These are phyloP conservation scores for Hyaloperonospora arabidopsidis DNA, from an alignment of 352 stramenopile genomes.

Conservation along the genomic window DNA sequence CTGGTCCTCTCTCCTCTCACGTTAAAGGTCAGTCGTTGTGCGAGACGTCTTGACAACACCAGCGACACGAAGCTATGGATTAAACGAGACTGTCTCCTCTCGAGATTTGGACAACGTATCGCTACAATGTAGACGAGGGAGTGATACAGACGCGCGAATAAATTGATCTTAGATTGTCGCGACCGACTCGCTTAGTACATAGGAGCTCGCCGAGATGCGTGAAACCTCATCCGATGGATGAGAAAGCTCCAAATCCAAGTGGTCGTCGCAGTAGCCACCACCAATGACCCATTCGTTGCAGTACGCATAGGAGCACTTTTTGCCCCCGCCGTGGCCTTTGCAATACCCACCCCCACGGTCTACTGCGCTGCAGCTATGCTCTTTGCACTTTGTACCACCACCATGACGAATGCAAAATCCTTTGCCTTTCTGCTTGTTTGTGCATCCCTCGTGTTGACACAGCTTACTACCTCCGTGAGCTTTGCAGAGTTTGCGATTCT, in stretches of 20 bases:
- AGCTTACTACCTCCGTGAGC: constrained; percentile 68
- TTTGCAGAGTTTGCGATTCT: constrained; percentile 81
- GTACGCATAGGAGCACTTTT: constrained; percentile 58
- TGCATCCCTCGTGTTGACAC: constrained; percentile 64
- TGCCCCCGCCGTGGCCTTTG: constrained; percentile 77
- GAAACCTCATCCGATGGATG: constrained; percentile 50
- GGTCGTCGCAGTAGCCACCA: constrained; percentile 61
- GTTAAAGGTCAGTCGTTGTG: too few species aligned
- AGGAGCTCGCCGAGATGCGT: constrained; percentile 44
- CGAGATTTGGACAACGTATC: too few species aligned
- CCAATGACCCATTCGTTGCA: constrained; percentile 81
- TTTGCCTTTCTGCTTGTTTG: constrained; percentile 80
- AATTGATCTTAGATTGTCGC: constrained; percentile 36
- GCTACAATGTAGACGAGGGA: too few species aligned
- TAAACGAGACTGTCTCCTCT: too few species aligned
- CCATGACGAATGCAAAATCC: constrained; percentile 80
- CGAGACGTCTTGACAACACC: too few species aligned
- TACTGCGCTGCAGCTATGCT: constrained; percentile 52
- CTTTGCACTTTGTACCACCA: constrained; percentile 65
- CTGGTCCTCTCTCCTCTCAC: too few species aligned
- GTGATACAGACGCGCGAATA: too few species aligned
- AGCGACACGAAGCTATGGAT: too few species aligned
- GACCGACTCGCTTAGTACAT: constrained; percentile 66
- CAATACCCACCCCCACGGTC: constrained; percentile 78
- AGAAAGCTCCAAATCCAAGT: constrained; percentile 57